Evolutionary conservation across 2,329 filamentous ascomycete species (phyloP).

Genomic region (Penicillium fuscoglaucum): DNA sequence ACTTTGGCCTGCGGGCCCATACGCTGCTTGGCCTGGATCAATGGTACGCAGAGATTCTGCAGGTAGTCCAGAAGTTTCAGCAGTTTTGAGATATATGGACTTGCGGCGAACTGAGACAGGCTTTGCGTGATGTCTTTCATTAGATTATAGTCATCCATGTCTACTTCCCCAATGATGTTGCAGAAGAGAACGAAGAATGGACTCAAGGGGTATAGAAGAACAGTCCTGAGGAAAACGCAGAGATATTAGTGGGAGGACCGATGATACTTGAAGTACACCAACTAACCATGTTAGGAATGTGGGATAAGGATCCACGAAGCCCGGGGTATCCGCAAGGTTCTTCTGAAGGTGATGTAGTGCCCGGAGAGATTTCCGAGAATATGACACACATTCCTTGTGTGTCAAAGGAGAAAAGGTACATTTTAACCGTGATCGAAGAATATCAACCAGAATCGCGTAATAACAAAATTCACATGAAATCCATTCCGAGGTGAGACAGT

Average conservation of each 20-base stretch:
- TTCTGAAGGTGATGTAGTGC: conserved; percentile 16
- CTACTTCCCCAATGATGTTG: conserved; percentile 25
- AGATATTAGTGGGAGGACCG: not conserved
- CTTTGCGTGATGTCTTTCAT: conserved; percentile 19
- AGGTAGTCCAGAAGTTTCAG: conserved; percentile 18
- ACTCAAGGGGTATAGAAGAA: conserved; percentile 24
- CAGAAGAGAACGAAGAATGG: conserved; percentile 30
- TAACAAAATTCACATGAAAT: conserved; percentile 27
- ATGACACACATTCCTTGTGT: conserved; percentile 26
- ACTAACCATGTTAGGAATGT: conserved; percentile 21
- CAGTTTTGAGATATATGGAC: conserved; percentile 21
- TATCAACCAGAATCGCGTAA: conserved; percentile 29
- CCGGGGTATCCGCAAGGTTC: conserved; percentile 10
- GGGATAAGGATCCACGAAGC: conserved; percentile 20
- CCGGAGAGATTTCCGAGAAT: conserved; percentile 19
- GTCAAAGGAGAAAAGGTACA: conserved; percentile 20
- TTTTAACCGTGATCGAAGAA: conserved; percentile 26
- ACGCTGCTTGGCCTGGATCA: conserved; percentile 15
- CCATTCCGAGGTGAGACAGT: conserved; percentile 21
- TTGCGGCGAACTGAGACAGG: conserved; percentile 19
- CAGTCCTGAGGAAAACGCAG: conserved; percentile 9
- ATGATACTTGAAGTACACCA: not conserved
- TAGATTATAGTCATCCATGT: conserved; percentile 22
- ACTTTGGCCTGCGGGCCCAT: conserved; percentile 9
- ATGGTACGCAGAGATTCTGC: conserved; percentile 14